Conservation (phyloP, 2,329 filamentous ascomycete genomes). For the Sarocladium kiliense region DNA sequence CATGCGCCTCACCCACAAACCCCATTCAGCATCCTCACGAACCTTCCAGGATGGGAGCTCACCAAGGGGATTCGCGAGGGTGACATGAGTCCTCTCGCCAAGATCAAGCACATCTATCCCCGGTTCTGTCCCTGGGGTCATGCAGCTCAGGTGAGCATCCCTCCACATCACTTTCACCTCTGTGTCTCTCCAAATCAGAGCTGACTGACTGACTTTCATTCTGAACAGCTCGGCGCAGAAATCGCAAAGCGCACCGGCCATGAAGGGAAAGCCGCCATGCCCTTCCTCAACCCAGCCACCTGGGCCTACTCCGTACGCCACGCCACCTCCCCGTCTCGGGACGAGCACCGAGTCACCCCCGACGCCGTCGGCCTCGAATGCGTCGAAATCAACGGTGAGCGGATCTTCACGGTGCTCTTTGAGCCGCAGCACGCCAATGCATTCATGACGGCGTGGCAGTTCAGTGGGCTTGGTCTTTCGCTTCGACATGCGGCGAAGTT, state of each 20-base stretch:
- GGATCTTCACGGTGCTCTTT: conserved; percentile 39
- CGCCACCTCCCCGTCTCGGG: conserved; percentile 28
- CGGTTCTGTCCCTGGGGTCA: conserved; percentile 37
- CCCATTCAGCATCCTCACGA: conserved; percentile 41
- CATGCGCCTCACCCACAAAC: conserved; percentile 41
- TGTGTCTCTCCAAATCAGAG: too few relatives aligned
- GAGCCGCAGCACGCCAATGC: conserved; percentile 28
- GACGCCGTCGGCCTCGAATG: conserved; percentile 31
- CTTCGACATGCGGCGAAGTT: conserved; percentile 40
- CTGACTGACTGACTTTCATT: too few relatives aligned
- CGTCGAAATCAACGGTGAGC: conserved; percentile 35
- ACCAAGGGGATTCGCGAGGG: conserved; percentile 35
- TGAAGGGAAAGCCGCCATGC: conserved; percentile 20
- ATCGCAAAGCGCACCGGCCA: conserved; percentile 27
- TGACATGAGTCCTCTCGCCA: conserved; percentile 27
- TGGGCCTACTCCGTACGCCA: conserved; percentile 25
- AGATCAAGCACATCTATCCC: conserved; percentile 39
- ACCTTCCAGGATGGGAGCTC: conserved; percentile 38
- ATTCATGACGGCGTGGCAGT: conserved; percentile 39
- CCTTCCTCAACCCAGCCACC: conserved; percentile 26
- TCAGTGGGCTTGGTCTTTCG: conserved; percentile 40
- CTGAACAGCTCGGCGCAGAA: conserved; percentile 28
- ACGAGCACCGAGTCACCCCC: conserved; percentile 26
- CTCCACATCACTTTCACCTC: too few relatives aligned
- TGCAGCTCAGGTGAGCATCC: conserved; percentile 26